Conservation (phyloP, 2,329 filamentous ascomycete species). For the Penicillium concentricum region DNA sequence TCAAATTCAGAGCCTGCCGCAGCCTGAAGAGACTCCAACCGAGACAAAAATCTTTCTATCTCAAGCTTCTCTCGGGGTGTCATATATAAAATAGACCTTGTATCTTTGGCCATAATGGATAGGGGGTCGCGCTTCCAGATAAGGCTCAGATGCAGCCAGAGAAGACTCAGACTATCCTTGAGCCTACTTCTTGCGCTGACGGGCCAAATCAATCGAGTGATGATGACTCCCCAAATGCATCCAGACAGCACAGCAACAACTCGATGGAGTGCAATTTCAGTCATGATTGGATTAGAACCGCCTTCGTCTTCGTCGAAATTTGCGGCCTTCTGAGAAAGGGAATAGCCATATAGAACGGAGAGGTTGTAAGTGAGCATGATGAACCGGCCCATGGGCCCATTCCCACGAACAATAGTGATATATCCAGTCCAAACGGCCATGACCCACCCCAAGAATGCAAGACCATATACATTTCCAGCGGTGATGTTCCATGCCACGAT, state of each 20-base stretch:
- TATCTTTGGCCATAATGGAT: conserved; percentile 64
- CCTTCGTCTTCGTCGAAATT: conserved; percentile 78
- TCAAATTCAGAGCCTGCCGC: conserved; percentile 85
- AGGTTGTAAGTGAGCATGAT: conserved; percentile 96
- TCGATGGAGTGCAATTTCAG: conserved; percentile 83
- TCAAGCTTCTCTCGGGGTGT: conserved; percentile 83
- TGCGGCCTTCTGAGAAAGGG: conserved; percentile 73
- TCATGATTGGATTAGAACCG: conserved; percentile 77
- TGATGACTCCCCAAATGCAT: conserved; percentile 86
- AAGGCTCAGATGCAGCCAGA: conserved; percentile 91
- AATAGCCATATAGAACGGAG: conserved; percentile 90
- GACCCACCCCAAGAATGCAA: conserved; percentile 79
- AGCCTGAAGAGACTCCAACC: conserved; percentile 69
- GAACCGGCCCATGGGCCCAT: conserved; percentile 88
- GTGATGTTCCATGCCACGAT: conserved; percentile 75
- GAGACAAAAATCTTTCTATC: conserved; percentile 74
- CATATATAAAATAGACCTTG: conserved; percentile 69
- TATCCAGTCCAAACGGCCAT: conserved; percentile 84
- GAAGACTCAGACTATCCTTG: conserved; percentile 81
- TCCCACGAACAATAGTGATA: conserved; percentile 78
- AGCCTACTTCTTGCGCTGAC: conserved; percentile 87
- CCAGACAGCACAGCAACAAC: conserved; percentile 82
- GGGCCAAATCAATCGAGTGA: conserved; percentile 89
- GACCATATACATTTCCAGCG: conserved; percentile 67
- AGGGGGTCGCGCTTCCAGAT: conserved; percentile 95